These are phyloP conservation scores for Prunus mira DNA, from an alignment of 306 rosid genomes.

Conservation along the genomic window DNA sequence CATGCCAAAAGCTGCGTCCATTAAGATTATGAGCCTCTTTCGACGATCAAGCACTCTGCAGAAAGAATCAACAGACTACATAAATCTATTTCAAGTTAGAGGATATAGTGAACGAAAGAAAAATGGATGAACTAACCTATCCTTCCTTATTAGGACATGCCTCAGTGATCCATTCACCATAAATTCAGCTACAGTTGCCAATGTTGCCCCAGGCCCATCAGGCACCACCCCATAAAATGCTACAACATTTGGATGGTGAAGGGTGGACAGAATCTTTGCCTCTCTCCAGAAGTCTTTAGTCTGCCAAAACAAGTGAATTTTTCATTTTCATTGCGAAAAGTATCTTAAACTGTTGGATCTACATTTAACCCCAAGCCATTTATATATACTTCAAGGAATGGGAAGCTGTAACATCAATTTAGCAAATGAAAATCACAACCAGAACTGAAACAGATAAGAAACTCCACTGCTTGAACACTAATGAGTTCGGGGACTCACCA, in stretches of 20 bases:
- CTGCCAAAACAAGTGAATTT: slow-evolving; percentile 37
- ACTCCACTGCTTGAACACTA: slow-evolving; percentile 11
- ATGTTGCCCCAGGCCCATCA: slow-evolving; percentile 76
- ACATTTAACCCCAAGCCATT: neutral
- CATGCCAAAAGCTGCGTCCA: slow-evolving; percentile 98
- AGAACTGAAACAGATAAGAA: slow-evolving; percentile 13
- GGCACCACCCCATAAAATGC: slow-evolving; percentile 96
- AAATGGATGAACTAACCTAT: slow-evolving; percentile 44
- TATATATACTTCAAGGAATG: neutral
- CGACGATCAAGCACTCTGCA: slow-evolving; percentile 87
- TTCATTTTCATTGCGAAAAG: neutral
- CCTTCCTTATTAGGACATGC: slow-evolving; percentile 69
- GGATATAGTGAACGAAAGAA: slow-evolving; percentile 5
- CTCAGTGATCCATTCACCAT: slow-evolving; percentile 95
- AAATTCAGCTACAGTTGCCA: slow-evolving; percentile 89
- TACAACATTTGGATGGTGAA: slow-evolving; percentile 97
- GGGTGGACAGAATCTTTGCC: slow-evolving; percentile 85
- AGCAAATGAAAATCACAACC: slow-evolving; percentile 1
- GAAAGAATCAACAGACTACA: slow-evolving; percentile 23
- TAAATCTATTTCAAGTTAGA: slow-evolving; percentile 10
- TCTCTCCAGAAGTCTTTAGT: slow-evolving; percentile 94
- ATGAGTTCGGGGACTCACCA: slow-evolving; percentile 53
- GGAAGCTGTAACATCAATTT: slow-evolving; percentile 18
- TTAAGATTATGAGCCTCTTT: slow-evolving; percentile 74
- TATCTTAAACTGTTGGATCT: neutral